Evolutionary conservation across 2,329 filamentous ascomycete genomes (phyloP).

Genomic region (Trichophyton verrucosum): DNA sequence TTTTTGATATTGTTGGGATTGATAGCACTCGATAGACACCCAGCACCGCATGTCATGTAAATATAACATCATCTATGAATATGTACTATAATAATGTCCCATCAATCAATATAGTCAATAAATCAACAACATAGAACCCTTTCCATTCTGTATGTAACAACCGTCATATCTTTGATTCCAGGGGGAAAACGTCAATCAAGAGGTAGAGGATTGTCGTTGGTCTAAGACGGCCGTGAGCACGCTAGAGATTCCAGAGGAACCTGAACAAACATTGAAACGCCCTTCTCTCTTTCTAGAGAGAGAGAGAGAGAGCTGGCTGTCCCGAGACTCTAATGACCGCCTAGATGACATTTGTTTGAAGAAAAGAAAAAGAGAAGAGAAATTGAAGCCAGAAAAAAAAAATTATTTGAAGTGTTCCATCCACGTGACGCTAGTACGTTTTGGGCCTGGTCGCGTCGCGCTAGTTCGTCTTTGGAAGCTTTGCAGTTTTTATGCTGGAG

Average conservation of each 20-base stretch:
- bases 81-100: not conserved
- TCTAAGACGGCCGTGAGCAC: constrained; percentile 99
- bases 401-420: constrained; percentile 4
- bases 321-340: constrained; percentile 99
- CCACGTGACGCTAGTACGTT: constrained; percentile 20
- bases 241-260: constrained; percentile 65
- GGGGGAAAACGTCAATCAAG: constrained; percentile 50
- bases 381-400: constrained; percentile 7
- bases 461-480: constrained; percentile 4
- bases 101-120: no score
- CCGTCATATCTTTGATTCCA: constrained; percentile 25
- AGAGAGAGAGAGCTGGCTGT: constrained; percentile 45
- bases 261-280: constrained; percentile 81
- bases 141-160: constrained; percentile 29
- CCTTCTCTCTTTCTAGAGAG: constrained; percentile 16
- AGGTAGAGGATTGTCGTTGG: constrained; percentile 53
- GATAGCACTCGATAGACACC: not conserved
- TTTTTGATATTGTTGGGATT: not conserved
- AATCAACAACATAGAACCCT: constrained; percentile 30
- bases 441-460: constrained; percentile 19
- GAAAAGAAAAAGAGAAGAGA: constrained; percentile 23
- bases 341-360: constrained; percentile 49
- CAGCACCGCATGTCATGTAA: not conserved
- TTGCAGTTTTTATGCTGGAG: not conserved
- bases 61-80: not conserved